Evolutionary conservation across 2,329 filamentous ascomycete genomes (phyloP), one percentile per base, ranked within the genome.

Genomic region (Diaporthe capsici): DNA sequence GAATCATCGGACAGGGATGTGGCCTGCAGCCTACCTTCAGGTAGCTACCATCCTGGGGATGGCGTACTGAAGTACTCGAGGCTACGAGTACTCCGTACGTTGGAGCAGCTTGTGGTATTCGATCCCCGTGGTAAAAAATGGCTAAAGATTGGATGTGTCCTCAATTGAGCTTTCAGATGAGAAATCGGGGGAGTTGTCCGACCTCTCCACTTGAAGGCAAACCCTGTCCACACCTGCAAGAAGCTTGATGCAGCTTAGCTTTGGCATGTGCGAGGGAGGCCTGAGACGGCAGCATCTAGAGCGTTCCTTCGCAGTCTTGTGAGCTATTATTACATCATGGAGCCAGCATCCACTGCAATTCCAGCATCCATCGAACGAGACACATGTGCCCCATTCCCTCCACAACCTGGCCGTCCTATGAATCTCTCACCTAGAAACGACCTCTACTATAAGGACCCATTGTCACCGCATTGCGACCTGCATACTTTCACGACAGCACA

Each of bases 211-310:
- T 8, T 31, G 15, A 10, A 31, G 6, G 17, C 17, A 13, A 22
- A 31, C 3, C 22, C 31, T 20, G n/a, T 4, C 25, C 42, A 28
- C 37, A 8, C 60, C 4, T 51, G 63, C 28, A 34, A 4, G 34
- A 42, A 70, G 49, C 65, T 70, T 22, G 34, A 55, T 31, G 47
- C n/a, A 42, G 49, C 65, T 70, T 68, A 68, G 63, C 63, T 53
- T 42, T 17, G 49, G 22, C 22, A 68, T 7, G 65, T 55, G 65
- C 22, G 65, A 70, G 31, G 31, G 44, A 31, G 31, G 63, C 28
- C 34, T 28, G 31, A 31, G 20, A 61, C 25, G 44, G 47, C 28
- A 22, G 63, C 31, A 3, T 68, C 65, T 68, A 68, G 65, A 68
- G 47, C 65, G 65, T 34, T 68, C 65, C 47, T 65, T 65, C 42